Base-by-base conservation (phyloP, 345 rosid genomes). In the Rubroshorea leprosula region DNA sequence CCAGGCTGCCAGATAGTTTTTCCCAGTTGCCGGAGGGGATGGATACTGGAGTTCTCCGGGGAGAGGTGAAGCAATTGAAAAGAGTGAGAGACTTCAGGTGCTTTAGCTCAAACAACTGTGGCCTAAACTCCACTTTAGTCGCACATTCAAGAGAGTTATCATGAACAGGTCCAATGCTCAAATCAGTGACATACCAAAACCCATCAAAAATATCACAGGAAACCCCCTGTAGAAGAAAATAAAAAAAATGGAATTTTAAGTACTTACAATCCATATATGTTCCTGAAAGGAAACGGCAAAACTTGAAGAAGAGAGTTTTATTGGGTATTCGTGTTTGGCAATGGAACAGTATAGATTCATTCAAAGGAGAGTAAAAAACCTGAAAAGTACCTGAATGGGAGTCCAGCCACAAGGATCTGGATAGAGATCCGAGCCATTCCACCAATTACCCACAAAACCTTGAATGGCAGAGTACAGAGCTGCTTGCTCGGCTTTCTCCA, bases 321-420 rank as follows among this genome's bases (percentile, higher is more conserved):
- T 29, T 29, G 4, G 5, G 5, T 29, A 29, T 3, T 3, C 35
- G 9, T 29, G 35, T 57, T 25, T 23, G 57, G 41, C 72, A 45
- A 68, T 56, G 63, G 9, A 69, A 69, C 68, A 65, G 65, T 58
- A 44, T 38, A 24, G 27, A 8, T 17, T 26, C 13, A 21, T 10
- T 2, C 7, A 41, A 35, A 3, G 7, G 41, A 13, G 41, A 35
- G 1, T 10, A 3, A 8, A 13, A 8, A 35, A 35, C 12, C 1
- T 10, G 20, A 20, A 19, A 58, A 25, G 39, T 22, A 85, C 98
- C 93, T 92, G 93, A n/a, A 92, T 84, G 2, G 96, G 96, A 72
- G 91, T 92, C 95, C 89, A 92, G 6, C 99, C 97, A 78, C 99
- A 89, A 70, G 99, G 99, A 60, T 92, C 96, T 16, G 97, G 99